Evolutionary conservation across 495 filamentous ascomycete species (phyloP).

Genomic region (Sporormia fimetaria): DNA sequence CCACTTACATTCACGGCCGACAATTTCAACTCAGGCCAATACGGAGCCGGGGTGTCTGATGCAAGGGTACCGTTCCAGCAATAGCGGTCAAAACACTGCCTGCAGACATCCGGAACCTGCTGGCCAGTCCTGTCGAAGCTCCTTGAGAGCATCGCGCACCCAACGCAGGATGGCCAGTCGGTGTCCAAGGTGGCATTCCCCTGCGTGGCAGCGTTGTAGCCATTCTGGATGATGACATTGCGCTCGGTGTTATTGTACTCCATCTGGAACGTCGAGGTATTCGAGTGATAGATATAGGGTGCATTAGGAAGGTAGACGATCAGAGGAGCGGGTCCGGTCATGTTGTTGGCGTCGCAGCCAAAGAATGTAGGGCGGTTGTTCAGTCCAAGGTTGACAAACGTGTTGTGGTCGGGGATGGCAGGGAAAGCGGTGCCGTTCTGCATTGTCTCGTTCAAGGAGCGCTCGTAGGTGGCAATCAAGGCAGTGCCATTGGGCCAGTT

Average conservation of each 20-base stretch:
- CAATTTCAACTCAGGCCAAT: slow-evolving; percentile 7
- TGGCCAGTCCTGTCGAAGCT: slow-evolving; percentile 58
- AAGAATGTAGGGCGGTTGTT: slow-evolving; percentile 88
- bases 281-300: slow-evolving; percentile 62
- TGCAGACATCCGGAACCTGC: slow-evolving; percentile 54
- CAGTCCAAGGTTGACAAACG: slow-evolving; percentile 75
- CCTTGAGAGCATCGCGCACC: slow-evolving; percentile 75
- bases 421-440: slow-evolving; percentile 80
- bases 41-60: slow-evolving; percentile 8
- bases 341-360: slow-evolving; percentile 68
- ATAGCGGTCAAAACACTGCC: slow-evolving; percentile 62
- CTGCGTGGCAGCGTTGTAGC: slow-evolving; percentile 68
- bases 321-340: slow-evolving; percentile 49
- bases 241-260: slow-evolving; percentile 51
- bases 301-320: slow-evolving; percentile 86
- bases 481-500: slow-evolving; percentile 82
- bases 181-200: slow-evolving; percentile 63
- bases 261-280: slow-evolving; percentile 61
- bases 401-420: slow-evolving; percentile 65
- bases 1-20: slow-evolving; percentile 6
- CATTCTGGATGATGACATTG: slow-evolving; percentile 71
- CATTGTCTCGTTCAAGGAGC: slow-evolving; percentile 48
- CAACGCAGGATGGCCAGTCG: slow-evolving; percentile 69
- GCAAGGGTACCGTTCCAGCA: slow-evolving; percentile 76
- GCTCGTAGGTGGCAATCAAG: slow-evolving; percentile 72